phyloP scores from a whole-genome alignment of 108 stramenopile species.

The Cyclotella cryptica region DNA sequence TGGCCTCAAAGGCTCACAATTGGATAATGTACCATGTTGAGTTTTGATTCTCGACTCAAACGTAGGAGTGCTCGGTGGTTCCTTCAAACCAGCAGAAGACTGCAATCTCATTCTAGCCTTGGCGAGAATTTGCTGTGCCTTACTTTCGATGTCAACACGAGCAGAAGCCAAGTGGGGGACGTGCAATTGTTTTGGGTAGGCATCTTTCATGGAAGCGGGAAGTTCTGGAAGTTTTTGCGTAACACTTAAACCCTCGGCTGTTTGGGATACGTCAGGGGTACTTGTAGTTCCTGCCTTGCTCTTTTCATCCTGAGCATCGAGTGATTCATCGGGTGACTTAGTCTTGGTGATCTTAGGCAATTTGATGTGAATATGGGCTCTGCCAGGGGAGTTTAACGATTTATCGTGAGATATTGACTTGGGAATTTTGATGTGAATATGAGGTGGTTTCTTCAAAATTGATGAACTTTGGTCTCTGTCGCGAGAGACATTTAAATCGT shows the following conservation, averaged over 20 bases:
- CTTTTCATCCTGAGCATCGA: not conserved
- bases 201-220: not conserved
- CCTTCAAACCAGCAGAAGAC: conserved; percentile 15
- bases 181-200: conserved; percentile 2
- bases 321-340: not conserved
- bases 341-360: conserved; percentile 31
- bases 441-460: not conserved
- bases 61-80: not conserved
- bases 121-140: conserved; percentile 50
- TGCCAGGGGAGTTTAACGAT: not conserved
- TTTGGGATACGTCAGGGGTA: not conserved
- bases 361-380: conserved; percentile 37
- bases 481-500: conserved; percentile 2
- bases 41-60: not conserved
- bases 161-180: conserved; percentile 7
- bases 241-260: too few relatives aligned
- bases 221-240: conserved; percentile 1
- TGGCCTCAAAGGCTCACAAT: conserved; percentile 18
- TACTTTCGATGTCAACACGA: conserved; percentile 27
- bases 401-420: not conserved
- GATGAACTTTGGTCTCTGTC: not conserved
- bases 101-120: conserved; percentile 42
- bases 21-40: not conserved
- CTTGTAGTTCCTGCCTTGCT: conserved; percentile 18
- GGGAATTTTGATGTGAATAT: conserved; percentile 8